phyloP scores from a whole-genome alignment of 2,329 filamentous ascomycete genomes.

The Scytalidium lignicola region DNA sequence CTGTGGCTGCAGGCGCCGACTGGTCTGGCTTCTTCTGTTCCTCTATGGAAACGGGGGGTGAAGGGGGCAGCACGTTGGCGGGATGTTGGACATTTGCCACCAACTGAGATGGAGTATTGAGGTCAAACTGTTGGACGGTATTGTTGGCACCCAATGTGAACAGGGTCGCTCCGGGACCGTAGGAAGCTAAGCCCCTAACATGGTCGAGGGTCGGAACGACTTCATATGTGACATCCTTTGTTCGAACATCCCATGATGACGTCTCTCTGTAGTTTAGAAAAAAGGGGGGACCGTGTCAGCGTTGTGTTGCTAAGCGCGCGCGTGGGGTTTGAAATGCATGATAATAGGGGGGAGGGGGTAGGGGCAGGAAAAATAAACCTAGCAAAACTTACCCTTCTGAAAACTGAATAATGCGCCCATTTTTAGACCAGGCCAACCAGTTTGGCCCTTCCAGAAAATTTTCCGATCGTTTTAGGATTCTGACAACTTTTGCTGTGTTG shows the following conservation, averaged over 20 bases:
- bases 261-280: constrained; percentile 64
- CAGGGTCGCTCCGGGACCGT: constrained; percentile 82
- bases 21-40: constrained; percentile 49
- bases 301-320: constrained; percentile 42
- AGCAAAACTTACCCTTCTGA: constrained; percentile 79
- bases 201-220: constrained; percentile 79
- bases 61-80: constrained; percentile 71
- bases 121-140: constrained; percentile 90
- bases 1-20: constrained; percentile 10
- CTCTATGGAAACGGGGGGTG: constrained; percentile 75
- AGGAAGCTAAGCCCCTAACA: constrained; percentile 77
- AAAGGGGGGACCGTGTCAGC: constrained; percentile 27
- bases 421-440: constrained; percentile 99
- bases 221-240: constrained; percentile 93
- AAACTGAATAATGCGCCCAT: constrained; percentile 89
- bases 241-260: constrained; percentile 92
- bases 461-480: constrained; percentile 77
- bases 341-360: constrained; percentile 1
- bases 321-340: constrained; percentile 29
- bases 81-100: constrained; percentile 85
- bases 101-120: constrained; percentile 75
- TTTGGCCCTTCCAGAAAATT: constrained; percentile 70
- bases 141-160: constrained; percentile 87
- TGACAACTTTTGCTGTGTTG: constrained; percentile 81
- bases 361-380: background rate